Conservation (phyloP, 2,329 filamentous ascomycete species). For the Coniochaeta pulveracea region DNA sequence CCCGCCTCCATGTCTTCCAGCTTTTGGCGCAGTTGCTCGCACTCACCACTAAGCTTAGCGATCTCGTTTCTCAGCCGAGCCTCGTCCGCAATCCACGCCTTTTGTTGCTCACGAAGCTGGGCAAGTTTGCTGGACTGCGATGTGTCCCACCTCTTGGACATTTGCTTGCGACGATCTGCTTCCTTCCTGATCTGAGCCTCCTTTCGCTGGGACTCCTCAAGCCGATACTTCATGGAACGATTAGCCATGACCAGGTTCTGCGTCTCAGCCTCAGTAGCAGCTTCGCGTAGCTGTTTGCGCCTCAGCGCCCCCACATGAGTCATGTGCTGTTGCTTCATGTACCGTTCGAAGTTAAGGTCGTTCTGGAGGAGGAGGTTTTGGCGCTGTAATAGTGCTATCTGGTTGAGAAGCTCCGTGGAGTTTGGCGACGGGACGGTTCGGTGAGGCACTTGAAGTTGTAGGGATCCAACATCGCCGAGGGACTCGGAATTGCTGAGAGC, state of each 20-base stretch:
- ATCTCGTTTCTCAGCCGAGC: conserved; percentile 47
- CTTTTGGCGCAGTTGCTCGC: conserved; percentile 51
- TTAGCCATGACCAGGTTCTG: conserved; percentile 72
- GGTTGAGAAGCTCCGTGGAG: conserved; percentile 21
- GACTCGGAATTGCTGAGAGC: conserved; percentile 38
- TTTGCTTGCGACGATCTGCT: conserved; percentile 56
- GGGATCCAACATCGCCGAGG: conserved; percentile 23
- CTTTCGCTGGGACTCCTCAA: conserved; percentile 60
- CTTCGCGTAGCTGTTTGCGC: conserved; percentile 62
- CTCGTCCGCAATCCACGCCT: conserved; percentile 48
- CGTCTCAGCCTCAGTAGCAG: conserved; percentile 69
- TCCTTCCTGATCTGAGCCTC: conserved; percentile 63
- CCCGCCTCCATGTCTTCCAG: conserved; percentile 59
- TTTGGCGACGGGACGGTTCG: conserved; percentile 16
- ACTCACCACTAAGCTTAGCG: conserved; percentile 44
- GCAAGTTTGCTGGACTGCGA: conserved; percentile 58
- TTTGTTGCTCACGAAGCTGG: conserved; percentile 57
- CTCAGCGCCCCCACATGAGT: conserved; percentile 71
- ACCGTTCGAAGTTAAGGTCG: conserved; percentile 73
- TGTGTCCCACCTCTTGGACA: conserved; percentile 69
- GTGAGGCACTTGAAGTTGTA: conserved; percentile 17
- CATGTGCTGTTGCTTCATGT: conserved; percentile 74
- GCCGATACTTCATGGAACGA: conserved; percentile 58
- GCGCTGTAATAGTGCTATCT: conserved; percentile 50
- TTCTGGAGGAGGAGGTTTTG: conserved; percentile 69